Percentiles rank a stretch among this genome's conserved stretches.
Conservation (phyloP, 768 basidiomycete species). For the Amanita phalloides region DNA sequence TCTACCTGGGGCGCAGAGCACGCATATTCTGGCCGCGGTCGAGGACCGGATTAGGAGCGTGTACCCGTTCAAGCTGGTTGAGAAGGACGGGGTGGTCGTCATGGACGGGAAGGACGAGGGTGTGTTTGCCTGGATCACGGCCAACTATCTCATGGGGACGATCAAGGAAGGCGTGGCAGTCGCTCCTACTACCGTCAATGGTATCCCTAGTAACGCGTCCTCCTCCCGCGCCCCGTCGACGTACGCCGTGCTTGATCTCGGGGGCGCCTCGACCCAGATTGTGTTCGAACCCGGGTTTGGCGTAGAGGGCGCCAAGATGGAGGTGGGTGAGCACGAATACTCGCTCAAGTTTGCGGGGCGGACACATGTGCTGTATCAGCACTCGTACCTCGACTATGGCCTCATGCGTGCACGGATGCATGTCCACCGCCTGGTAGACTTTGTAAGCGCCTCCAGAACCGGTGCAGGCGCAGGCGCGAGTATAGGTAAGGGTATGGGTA, state of each 20-base stretch:
- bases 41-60: conserved; percentile 37
- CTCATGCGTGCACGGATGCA: conserved; percentile 79
- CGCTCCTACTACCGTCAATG: no score
- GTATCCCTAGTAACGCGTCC: no score
- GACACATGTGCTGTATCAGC: conserved; percentile 80
- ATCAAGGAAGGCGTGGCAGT: conserved; percentile 28
- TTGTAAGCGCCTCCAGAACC: conserved; percentile 47
- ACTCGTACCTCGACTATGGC: conserved; percentile 96
- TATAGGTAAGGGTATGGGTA: no score
- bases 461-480: conserved; percentile 8
- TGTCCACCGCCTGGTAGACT: conserved; percentile 87
- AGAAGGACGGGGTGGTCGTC: conserved; percentile 61
- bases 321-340: conserved; percentile 89
- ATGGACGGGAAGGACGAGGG: conserved; percentile 97
- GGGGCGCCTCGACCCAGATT: conserved; percentile 96
- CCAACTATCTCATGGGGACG: conserved; percentile 81
- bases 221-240: conserved; percentile 18
- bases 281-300: conserved; percentile 79
- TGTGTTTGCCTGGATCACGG: conserved; percentile 96
- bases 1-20: conserved; percentile 49
- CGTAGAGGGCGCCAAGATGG: conserved; percentile 24
- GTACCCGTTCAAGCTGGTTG: conserved; percentile 55
- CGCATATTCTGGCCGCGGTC: conserved; percentile 70
- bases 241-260: conserved; percentile 91
- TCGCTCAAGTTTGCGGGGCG: conserved; percentile 65